These are phyloP conservation scores for Myxozyma geophila DNA, from an alignment of 805 yeast species.

Conservation along the genomic window DNA sequence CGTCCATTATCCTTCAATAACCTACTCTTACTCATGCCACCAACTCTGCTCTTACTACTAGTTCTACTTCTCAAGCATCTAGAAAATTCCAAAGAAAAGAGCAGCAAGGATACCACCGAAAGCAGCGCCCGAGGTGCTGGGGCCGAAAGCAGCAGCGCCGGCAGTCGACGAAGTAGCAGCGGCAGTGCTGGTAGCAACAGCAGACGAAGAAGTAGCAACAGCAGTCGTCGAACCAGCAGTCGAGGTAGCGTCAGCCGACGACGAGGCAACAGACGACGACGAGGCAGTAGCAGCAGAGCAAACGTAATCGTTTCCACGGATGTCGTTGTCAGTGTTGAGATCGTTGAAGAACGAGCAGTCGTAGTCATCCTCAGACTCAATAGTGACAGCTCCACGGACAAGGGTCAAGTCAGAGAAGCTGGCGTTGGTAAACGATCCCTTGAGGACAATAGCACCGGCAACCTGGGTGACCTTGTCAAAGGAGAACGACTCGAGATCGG, in stretches of 20 bases:
- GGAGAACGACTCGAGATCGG: constrained; percentile 62
- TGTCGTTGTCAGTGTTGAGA: constrained; percentile 75
- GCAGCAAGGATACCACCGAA: constrained; percentile 39
- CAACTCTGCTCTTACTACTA: no score
- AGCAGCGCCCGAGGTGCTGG: constrained; percentile 42
- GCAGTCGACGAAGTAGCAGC: constrained; percentile 43
- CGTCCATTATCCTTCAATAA: no score
- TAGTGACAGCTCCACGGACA: constrained; percentile 90
- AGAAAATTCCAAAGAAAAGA: constrained; percentile 35
- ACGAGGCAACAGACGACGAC: constrained; percentile 50
- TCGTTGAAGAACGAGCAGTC: constrained; percentile 77
- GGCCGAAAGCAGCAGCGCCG: constrained; percentile 44
- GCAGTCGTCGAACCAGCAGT: constrained; percentile 45
- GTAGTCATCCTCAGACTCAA: constrained; percentile 76
- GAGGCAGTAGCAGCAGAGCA: constrained; percentile 68
- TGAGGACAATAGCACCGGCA: constrained; percentile 84
- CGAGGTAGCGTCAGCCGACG: constrained; percentile 35
- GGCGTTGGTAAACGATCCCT: constrained; percentile 82
- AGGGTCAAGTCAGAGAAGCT: constrained; percentile 71
- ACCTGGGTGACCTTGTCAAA: constrained; percentile 74
- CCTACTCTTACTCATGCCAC: no score
- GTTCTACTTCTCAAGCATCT: constrained; percentile 1
- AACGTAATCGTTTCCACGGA: constrained; percentile 86
- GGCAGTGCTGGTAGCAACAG: constrained; percentile 45
- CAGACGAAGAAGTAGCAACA: constrained; percentile 51